Evolutionary conservation across 2,329 filamentous ascomycete genomes (phyloP).

Genomic region (Cladosporium sp.): DNA sequence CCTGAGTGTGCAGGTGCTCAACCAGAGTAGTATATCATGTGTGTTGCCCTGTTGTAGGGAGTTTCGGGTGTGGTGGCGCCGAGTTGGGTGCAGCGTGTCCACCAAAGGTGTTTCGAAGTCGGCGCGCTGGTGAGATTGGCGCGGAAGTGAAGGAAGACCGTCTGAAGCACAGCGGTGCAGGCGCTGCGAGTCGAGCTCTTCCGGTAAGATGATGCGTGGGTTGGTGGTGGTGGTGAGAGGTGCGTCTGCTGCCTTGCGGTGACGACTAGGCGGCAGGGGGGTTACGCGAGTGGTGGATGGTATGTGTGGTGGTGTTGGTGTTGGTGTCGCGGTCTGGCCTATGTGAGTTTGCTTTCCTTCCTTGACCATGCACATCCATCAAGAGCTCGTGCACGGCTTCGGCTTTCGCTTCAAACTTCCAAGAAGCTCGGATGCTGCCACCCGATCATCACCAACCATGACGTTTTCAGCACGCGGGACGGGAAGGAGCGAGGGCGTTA

Average conservation of each 20-base stretch:
- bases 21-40: conserved; percentile 6
- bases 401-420: conserved; percentile 18
- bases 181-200: conserved; percentile 18
- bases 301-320: not conserved
- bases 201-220: not conserved
- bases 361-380: not conserved
- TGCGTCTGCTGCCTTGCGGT: conserved; percentile 15
- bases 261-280: not conserved
- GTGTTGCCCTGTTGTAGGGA: not conserved
- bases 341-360: conserved; percentile 18
- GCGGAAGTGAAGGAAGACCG: conserved; percentile 17
- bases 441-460: not conserved
- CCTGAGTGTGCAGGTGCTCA: conserved; percentile 15
- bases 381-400: conserved; percentile 16
- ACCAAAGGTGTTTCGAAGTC: not conserved
- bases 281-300: conserved; percentile 2
- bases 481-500: conserved; percentile 1
- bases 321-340: not conserved
- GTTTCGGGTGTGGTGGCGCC: not conserved
- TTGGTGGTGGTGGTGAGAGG: not conserved
- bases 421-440: conserved; percentile 8
- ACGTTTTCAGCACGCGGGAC: not conserved
- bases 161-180: conserved; percentile 22
- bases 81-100: not conserved
- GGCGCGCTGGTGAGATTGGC: conserved; percentile 1